Evolutionary conservation across 148 eudicot species (phyloP).

Genomic region (Rhododendron molle): DNA sequence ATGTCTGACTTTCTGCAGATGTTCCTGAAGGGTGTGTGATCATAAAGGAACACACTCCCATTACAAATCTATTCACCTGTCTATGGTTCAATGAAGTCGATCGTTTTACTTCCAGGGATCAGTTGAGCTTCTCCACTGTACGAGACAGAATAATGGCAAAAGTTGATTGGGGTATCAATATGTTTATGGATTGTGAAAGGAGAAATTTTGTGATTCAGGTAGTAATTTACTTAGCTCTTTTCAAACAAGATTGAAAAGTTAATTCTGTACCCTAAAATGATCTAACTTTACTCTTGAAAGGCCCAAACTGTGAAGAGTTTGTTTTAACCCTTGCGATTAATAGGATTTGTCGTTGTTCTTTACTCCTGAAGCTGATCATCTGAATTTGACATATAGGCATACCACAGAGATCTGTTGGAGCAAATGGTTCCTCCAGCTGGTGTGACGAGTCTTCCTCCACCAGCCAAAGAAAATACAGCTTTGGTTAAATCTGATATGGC

Average conservation of each 20-base stretch:
- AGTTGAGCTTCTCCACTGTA: slow-evolving; percentile 85
- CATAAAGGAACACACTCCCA: slow-evolving; percentile 80
- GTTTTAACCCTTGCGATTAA: not conserved
- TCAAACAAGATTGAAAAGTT: not conserved
- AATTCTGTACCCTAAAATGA: not conserved
- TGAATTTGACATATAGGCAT: slow-evolving; percentile 43
- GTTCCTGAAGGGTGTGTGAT: slow-evolving; percentile 97
- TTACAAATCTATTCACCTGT: slow-evolving; percentile 85
- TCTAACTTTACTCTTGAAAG: not conserved
- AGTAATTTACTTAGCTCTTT: not conserved
- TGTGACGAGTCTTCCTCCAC: slow-evolving; percentile 19
- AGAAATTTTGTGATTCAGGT: slow-evolving; percentile 95
- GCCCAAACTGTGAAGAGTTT: not conserved
- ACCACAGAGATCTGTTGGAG: slow-evolving; percentile 74
- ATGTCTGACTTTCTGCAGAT: slow-evolving; percentile 44
- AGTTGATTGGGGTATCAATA: slow-evolving; percentile 69
- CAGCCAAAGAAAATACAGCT: slow-evolving; percentile 17
- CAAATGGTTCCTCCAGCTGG: slow-evolving; percentile 45
- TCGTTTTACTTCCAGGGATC: slow-evolving; percentile 94
- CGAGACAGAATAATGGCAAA: slow-evolving; percentile 72
- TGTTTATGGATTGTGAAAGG: slow-evolving; percentile 95
- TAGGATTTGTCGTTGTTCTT: not conserved
- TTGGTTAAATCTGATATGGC: slow-evolving; percentile 10
- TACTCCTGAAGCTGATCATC: slow-evolving; percentile 1
- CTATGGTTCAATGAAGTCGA: slow-evolving; percentile 97